Evolutionary conservation across 2,329 filamentous ascomycete genomes (phyloP), one percentile per base, ranked within the genome.

Genomic region (Elsinoe arachidis): DNA sequence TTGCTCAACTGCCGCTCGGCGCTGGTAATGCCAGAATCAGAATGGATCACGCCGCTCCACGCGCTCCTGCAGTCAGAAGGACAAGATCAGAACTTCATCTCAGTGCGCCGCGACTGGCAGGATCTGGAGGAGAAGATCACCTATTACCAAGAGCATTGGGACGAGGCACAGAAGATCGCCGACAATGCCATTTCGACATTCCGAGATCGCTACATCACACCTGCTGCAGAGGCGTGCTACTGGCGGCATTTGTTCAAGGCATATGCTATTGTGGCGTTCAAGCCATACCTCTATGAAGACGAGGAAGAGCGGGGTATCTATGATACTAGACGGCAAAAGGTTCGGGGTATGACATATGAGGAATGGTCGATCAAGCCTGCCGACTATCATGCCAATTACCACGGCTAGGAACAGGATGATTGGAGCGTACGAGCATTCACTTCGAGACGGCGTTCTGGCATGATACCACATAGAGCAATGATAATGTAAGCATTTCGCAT

Each of bases 151-250:
- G 58, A 57, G 4, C 53, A 67, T 11, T 58, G 63, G 0, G 54
- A 64, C 2, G 58, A 64, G 19, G 62, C 66, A 23, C 58, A 66
- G 30, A 23, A 37, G n/a, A 65, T 69, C 11, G 64, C 66, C 9
- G 57, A 65, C 10, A 67, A 67, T 49, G 55, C 60, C 2, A 55
- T 62, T 1, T 55, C 51, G 3, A 64, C 62, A 5, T 68, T 69
- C 56, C 59, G 66, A 9, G 58, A 62, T 12, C 58, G 60, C 9
- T 67, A 67, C 44, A 41, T 64, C 1, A 67, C 67, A 1, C 63
- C 64, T 26, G 66, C 67, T 1, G 67, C 66, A 6, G 62, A 63
- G 12, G 64, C 65, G 3, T 69, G 67, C 56, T 69, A 69, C 53
- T 62, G 66, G 58, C 60, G 67, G 15, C 56, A 62, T 17, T 56